Evolutionary conservation across 345 rosid species (phyloP).

Genomic region (Alliaria petiolata): DNA sequence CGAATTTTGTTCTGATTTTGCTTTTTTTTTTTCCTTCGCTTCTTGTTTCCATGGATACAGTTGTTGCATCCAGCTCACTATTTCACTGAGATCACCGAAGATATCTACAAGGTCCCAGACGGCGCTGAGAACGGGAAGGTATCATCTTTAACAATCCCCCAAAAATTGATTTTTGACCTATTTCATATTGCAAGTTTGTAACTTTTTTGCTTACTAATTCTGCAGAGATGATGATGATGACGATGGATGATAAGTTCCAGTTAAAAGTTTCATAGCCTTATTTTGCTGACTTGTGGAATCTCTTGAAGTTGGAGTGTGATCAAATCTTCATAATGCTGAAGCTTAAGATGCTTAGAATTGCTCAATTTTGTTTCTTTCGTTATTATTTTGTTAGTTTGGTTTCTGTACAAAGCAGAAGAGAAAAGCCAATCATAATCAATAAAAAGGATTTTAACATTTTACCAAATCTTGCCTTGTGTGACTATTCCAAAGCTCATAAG

Average conservation of each 20-base stretch:
- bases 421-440: background rate
- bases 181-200: background rate
- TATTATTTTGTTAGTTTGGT: background rate
- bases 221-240: conserved; percentile 11
- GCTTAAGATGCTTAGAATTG: conserved; percentile 3
- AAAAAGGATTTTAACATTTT: background rate
- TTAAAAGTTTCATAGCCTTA: background rate
- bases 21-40: background rate
- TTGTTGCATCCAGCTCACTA: conserved; percentile 60
- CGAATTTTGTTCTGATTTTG: background rate
- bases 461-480: background rate
- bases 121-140: conserved; percentile 51
- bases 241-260: background rate
- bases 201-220: background rate
- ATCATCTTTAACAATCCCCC: background rate
- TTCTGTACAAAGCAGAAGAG: background rate
- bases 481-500: background rate
- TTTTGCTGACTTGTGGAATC: background rate
- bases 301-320: background rate
- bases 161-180: background rate
- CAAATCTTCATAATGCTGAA: conserved; percentile 1
- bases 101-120: conserved; percentile 67
- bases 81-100: conserved; percentile 59
- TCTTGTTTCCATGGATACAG: conserved; percentile 36
- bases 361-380: background rate